These are phyloP conservation scores for Codiaeum variegatum DNA, from an alignment of 441 rosid species.

Conservation along the genomic window DNA sequence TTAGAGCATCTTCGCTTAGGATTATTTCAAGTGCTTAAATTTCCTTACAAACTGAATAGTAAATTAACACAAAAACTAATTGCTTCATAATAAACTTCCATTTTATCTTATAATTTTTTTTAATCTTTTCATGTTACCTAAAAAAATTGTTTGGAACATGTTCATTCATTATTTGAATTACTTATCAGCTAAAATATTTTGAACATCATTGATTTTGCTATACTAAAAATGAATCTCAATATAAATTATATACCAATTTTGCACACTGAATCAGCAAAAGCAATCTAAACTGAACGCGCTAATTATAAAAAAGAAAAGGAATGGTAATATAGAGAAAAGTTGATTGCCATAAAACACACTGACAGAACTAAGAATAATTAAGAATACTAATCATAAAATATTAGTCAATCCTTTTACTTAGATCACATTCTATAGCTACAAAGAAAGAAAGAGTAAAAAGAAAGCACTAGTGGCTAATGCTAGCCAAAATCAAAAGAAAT, in stretches of 20 bases:
- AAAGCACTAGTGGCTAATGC: not conserved
- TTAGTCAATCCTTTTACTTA: not conserved
- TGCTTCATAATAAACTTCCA: not conserved
- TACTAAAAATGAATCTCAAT: not conserved
- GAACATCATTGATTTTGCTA: not conserved
- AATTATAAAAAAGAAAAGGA: not conserved
- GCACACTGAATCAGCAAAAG: not conserved
- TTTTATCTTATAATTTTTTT: not conserved
- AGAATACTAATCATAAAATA: not conserved
- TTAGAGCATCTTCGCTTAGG: not conserved
- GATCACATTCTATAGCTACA: not conserved
- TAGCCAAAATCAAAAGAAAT: not conserved
- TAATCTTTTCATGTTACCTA: not conserved
- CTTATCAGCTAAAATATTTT: not conserved
- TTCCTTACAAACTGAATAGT: not conserved
- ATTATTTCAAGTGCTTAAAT: not conserved
- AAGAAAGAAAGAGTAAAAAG: not conserved
- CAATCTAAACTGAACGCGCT: not conserved
- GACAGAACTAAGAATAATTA: not conserved
- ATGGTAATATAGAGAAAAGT: not conserved
- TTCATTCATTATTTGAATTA: not conserved
- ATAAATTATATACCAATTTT: not conserved
- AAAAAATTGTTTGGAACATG: not conserved
- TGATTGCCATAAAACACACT: not conserved
- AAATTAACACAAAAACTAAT: not conserved